Evolutionary conservation across 768 basidiomycete species (phyloP), one percentile per base, ranked within the genome.

Genomic region (Termitomyces sp.): DNA sequence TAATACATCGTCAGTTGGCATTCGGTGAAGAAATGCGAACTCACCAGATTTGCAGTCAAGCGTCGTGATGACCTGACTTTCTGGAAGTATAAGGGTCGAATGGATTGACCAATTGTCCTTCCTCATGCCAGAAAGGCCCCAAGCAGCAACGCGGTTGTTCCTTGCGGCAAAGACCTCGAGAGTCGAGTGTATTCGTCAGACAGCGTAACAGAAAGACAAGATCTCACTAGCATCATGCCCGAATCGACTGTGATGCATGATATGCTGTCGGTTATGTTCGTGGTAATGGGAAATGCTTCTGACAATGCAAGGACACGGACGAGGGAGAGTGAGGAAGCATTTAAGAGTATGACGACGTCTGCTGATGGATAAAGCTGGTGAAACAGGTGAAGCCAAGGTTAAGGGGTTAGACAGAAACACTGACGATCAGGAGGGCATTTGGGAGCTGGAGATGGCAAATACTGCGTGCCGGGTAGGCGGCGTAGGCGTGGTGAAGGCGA

Each of bases 31-130:
- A 57, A 58, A 33, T 46, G 32, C 20, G 38, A 36, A 35, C 36
- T 52, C 60, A 92, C 92, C 92, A 62, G 88, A 87, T 74, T 82
- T 85, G 68, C 84, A 89, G 69, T 89, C 88, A 54, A 93, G 68
- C 9, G 87, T 74, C 5, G 84, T 86, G 26, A 93, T 78, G 5
- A 67, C 57, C 53, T 82, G 77, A 26, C 72, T 75, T 48, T 82
- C 79, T 1, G 85, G 81, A 47, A 91, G 79, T n/a, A 81, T 66
- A 5, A 94, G 78, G 20, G 91, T 88, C 3, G 93, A 93, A 69
- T 95, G 93, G 8, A 94, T 81, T 36, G 86, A 81, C 90, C 90
- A 94, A 7, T 78, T 77, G 64, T 84, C 79, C 40, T 82, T 74
- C 61, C 83, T 80, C 16, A 80, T 77, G 41, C 82, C 86, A 26